phyloP scores from a whole-genome alignment of 1,284 basidiomycete species.

The Sparassis latifolia region DNA sequence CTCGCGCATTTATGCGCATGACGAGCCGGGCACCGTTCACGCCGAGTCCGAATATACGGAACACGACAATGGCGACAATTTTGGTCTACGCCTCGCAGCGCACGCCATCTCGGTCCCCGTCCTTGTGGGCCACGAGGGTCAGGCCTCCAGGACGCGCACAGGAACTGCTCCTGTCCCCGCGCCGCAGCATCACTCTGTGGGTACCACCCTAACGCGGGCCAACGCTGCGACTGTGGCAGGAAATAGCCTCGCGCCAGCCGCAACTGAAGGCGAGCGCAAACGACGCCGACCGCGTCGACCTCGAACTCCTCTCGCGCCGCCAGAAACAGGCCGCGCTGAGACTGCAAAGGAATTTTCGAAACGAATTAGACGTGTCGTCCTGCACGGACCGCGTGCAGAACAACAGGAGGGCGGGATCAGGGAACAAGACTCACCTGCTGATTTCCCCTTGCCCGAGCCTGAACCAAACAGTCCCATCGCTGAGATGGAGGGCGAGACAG shows the following conservation, averaged over 20 bases:
- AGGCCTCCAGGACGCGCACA: neutral
- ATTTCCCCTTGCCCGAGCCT: neutral
- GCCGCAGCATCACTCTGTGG: neutral
- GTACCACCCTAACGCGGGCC: too few species aligned
- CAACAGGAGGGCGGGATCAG: slow-evolving; percentile 6
- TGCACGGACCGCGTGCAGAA: slow-evolving; percentile 2
- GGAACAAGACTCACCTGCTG: neutral
- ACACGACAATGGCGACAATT: neutral
- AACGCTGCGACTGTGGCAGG: neutral
- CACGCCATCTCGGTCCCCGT: neutral
- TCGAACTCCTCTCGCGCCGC: neutral
- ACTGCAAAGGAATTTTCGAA: slow-evolving; percentile 5
- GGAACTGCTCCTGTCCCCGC: neutral
- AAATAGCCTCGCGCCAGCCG: neutral
- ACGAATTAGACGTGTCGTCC: slow-evolving; percentile 6
- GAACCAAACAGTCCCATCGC: neutral
- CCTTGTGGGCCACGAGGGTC: neutral
- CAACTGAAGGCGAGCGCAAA: neutral
- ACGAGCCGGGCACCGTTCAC: slow-evolving; percentile 17
- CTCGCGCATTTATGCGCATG: slow-evolving; percentile 26
- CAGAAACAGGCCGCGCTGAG: slow-evolving; percentile 6
- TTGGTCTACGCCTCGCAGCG: neutral
- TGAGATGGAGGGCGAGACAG: neutral
- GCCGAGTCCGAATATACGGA: slow-evolving; percentile 18
- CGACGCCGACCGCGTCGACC: neutral